Conservation (phyloP, 2,329 filamentous ascomycete genomes). For the Emmonsiellopsis sp. region DNA sequence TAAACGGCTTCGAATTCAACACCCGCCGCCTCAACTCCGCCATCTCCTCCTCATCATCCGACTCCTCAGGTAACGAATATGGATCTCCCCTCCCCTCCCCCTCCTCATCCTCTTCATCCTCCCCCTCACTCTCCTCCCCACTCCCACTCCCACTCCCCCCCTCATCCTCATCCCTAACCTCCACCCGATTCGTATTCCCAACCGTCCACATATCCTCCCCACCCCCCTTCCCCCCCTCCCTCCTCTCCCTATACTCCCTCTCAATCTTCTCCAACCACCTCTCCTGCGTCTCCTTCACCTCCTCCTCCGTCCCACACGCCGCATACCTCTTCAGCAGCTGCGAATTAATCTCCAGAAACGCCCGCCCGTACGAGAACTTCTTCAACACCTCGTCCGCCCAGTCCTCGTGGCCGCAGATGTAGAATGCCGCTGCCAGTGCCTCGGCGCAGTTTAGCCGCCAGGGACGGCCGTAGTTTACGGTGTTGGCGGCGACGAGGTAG, state of each 20-base stretch:
- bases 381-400: conserved; percentile 80
- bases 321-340: conserved; percentile 76
- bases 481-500: conserved; percentile 92
- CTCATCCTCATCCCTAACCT: conserved; percentile 38
- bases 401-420: conserved; percentile 80
- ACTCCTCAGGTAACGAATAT: conserved; percentile 68
- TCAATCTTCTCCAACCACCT: conserved; percentile 87
- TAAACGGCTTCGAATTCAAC: conserved; percentile 82
- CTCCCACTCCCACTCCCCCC: conserved; percentile 33
- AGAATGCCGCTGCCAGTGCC: conserved; percentile 84
- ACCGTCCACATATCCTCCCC: conserved; percentile 78
- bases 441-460: conserved; percentile 95
- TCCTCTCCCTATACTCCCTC: conserved; percentile 73
- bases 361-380: conserved; percentile 78
- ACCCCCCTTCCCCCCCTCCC: conserved; percentile 45
- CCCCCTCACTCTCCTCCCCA: conserved; percentile 34
- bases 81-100: conserved; percentile 50
- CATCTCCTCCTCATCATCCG: conserved; percentile 82
- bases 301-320: conserved; percentile 69
- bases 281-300: conserved; percentile 73
- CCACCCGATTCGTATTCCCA: conserved; percentile 71
- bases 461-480: conserved; percentile 93
- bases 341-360: conserved; percentile 85
- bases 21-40: conserved; percentile 82
- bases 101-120: conserved; percentile 36